Evolutionary conservation across 495 filamentous ascomycete genomes (phyloP).

Genomic region (Cercophora sp.): DNA sequence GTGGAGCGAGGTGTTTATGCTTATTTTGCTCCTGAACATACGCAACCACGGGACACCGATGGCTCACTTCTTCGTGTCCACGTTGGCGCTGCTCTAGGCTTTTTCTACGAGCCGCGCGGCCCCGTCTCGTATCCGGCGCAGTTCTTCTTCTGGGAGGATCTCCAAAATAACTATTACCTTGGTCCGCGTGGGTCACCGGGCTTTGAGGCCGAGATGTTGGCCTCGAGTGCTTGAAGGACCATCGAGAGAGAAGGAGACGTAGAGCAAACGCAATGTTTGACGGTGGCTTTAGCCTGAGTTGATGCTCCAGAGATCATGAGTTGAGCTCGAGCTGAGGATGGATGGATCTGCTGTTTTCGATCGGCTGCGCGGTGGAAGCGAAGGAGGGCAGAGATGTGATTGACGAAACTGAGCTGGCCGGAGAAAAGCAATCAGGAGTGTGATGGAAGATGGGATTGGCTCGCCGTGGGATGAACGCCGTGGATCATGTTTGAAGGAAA

Average conservation of each 20-base stretch:
- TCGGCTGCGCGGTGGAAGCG: neutral
- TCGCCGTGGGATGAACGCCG: neutral
- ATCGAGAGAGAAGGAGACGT: neutral
- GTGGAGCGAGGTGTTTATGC: too few relatives aligned
- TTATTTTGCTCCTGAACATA: too few relatives aligned
- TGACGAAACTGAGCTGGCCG: constrained; percentile 9
- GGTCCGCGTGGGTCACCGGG: neutral
- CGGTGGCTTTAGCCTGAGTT: constrained; percentile 1
- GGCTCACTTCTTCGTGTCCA: constrained; percentile 6
- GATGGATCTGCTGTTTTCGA: constrained; percentile 8
- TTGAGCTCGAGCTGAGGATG: neutral
- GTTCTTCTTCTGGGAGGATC: constrained; percentile 16
- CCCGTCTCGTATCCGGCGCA: constrained; percentile 14
- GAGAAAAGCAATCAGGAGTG: constrained; percentile 8
- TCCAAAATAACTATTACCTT: neutral
- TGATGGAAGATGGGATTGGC: constrained; percentile 5
- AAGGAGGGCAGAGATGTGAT: neutral
- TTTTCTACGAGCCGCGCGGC: constrained; percentile 14
- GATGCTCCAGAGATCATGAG: neutral
- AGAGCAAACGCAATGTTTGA: neutral
- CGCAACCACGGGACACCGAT: neutral
- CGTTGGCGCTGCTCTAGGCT: constrained; percentile 9
- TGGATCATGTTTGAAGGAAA: constrained; percentile 9
- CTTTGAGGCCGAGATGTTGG: neutral
- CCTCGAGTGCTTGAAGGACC: neutral